Conservation (phyloP, 768 basidiomycete genomes). For the Hericium rajendrae region DNA sequence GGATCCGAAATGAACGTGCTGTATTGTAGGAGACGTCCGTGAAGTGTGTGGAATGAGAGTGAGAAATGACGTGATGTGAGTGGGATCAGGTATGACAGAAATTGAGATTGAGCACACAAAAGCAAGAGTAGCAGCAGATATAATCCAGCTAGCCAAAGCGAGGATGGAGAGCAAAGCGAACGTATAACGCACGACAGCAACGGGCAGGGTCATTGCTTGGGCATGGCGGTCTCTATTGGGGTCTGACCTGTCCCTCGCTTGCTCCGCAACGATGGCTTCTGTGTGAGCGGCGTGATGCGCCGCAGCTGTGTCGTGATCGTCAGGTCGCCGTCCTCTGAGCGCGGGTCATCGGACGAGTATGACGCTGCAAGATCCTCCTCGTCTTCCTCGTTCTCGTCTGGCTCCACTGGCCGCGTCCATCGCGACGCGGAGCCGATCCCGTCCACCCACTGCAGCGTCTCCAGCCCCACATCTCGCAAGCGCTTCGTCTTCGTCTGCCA, state of each 20-base stretch:
- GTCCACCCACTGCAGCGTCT: conserved; percentile 62
- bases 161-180: background rate
- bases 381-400: conserved; percentile 27
- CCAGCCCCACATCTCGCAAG: conserved; percentile 50
- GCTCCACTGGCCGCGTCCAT: conserved; percentile 41
- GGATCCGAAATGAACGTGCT: no score
- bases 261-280: conserved; percentile 43
- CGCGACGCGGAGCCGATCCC: conserved; percentile 49
- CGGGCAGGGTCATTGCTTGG: background rate
- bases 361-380: conserved; percentile 24
- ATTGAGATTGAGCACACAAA: background rate
- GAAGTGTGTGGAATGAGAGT: no score
- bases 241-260: conserved; percentile 4
- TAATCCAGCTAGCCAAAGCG: background rate
- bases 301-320: conserved; percentile 28
- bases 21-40: no score
- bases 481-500: conserved; percentile 55
- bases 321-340: conserved; percentile 19
- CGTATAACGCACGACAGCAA: background rate
- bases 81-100: background rate
- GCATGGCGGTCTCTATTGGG: background rate
- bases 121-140: background rate
- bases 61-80: background rate
- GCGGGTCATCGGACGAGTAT: conserved; percentile 23
- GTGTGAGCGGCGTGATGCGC: conserved; percentile 50